These are phyloP conservation scores for Pseudisothecium myosuroides DNA, from an alignment of 225 moss, liverwort and hornwort species.

Conservation along the genomic window DNA sequence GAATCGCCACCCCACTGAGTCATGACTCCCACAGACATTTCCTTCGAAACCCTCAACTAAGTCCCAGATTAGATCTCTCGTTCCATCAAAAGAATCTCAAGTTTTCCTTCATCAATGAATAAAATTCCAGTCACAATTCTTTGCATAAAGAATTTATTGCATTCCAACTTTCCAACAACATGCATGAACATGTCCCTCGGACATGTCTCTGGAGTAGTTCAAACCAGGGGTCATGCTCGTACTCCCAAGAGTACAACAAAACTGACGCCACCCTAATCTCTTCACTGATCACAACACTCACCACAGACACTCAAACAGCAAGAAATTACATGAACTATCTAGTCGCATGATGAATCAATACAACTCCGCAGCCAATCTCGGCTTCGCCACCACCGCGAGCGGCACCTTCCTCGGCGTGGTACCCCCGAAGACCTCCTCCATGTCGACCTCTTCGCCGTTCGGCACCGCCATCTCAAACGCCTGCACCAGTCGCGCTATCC, in stretches of 20 bases:
- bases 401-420: conserved; percentile 5
- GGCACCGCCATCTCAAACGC: conserved; percentile 18
- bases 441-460: background rate
- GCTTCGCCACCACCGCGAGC: background rate
- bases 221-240: background rate
- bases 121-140: background rate
- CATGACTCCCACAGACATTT: background rate
- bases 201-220: background rate
- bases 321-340: background rate
- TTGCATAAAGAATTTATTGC: background rate
- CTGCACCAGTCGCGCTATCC: conserved; percentile 22
- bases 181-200: background rate
- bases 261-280: background rate
- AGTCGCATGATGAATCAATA: background rate
- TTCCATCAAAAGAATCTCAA: background rate
- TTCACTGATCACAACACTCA: background rate
- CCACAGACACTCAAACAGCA: background rate
- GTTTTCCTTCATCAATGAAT: background rate
- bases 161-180: background rate
- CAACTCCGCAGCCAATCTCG: background rate
- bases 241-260: background rate
- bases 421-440: conserved; percentile 11
- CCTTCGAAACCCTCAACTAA: background rate
- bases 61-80: background rate
- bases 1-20: background rate